A percentile compares a stretch with the other conserved stretches of the same genome.
Evolutionary conservation across 345 rosid genomes (phyloP).

Genomic region (Populus davidiana): DNA sequence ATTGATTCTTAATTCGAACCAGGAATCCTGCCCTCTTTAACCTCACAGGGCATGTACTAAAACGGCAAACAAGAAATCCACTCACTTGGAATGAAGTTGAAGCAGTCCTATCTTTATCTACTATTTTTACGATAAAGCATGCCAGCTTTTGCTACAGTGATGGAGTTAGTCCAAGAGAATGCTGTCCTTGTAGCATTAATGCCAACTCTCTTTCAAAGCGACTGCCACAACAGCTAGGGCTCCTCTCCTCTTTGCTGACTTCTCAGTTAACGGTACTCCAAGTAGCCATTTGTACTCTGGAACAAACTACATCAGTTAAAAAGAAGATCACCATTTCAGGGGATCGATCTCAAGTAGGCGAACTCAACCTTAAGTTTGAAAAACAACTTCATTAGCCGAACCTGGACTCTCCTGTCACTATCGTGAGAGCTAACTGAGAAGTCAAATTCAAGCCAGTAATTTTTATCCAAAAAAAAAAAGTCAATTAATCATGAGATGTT

Average conservation of each 20-base stretch:
- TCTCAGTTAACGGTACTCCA: neutral
- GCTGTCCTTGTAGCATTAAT: neutral
- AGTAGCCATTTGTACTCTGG: neutral
- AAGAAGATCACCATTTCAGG: neutral
- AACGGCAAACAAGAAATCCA: slow-evolving; percentile 38
- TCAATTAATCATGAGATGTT: too few relatives aligned
- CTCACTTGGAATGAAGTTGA: slow-evolving; percentile 16
- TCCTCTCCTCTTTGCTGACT: neutral
- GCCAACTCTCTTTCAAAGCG: neutral
- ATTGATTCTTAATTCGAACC: slow-evolving; percentile 42
- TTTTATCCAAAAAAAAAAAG: too few relatives aligned
- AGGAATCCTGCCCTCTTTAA: slow-evolving; percentile 47
- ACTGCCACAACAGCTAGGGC: neutral
- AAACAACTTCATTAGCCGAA: neutral
- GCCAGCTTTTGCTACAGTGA: slow-evolving; percentile 22
- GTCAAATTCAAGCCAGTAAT: neutral
- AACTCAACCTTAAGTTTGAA: neutral
- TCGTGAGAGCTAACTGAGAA: neutral
- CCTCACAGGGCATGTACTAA: slow-evolving; percentile 30
- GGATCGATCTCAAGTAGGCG: neutral
- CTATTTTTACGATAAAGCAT: slow-evolving; percentile 26
- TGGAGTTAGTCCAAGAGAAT: neutral
- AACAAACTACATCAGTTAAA: neutral
- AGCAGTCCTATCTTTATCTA: neutral
- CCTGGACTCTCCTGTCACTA: neutral